These are phyloP conservation scores for Aphanomyces astaci DNA, from an alignment of 352 stramenopile genomes.

Conservation along the genomic window DNA sequence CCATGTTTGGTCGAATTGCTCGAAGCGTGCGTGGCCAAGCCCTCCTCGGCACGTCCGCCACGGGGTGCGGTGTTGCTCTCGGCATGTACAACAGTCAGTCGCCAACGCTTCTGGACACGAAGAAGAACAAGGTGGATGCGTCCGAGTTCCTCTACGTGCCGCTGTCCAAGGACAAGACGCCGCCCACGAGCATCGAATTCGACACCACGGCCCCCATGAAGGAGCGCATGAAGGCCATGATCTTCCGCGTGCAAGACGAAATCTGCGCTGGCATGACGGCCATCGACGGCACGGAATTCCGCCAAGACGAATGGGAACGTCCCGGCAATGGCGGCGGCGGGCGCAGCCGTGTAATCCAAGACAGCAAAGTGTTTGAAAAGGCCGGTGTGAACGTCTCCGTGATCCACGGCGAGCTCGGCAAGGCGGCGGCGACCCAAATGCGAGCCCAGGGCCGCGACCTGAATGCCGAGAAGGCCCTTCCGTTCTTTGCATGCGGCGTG, in stretches of 20 bases:
- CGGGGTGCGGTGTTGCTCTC: neutral
- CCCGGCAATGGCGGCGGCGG: slow-evolving; percentile 90
- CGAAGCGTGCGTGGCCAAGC: neutral
- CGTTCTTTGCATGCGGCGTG: slow-evolving; percentile 95
- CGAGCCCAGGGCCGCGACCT: slow-evolving; percentile 63
- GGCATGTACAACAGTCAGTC: slow-evolving; percentile 11
- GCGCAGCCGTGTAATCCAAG: slow-evolving; percentile 91
- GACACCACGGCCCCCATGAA: slow-evolving; percentile 53
- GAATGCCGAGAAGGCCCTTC: slow-evolving; percentile 67
- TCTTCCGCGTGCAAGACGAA: slow-evolving; percentile 73
- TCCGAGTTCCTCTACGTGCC: slow-evolving; percentile 57
- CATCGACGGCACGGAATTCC: slow-evolving; percentile 93
- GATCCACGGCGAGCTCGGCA: slow-evolving; percentile 93
- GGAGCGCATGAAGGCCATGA: slow-evolving; percentile 77
- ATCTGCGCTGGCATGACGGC: slow-evolving; percentile 83
- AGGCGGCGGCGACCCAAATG: slow-evolving; percentile 79
- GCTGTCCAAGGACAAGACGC: slow-evolving; percentile 52
- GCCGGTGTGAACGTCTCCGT: slow-evolving; percentile 96
- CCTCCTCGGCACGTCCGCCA: neutral
- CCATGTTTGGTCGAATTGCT: slow-evolving; percentile 10
- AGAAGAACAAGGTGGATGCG: slow-evolving; percentile 22
- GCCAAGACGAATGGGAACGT: slow-evolving; percentile 92
- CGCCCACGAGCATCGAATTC: slow-evolving; percentile 66
- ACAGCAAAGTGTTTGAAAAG: slow-evolving; percentile 97
- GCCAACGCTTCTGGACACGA: neutral